Percentiles rank a stretch among this genome's conserved stretches.
These are phyloP conservation scores for Syncephalastrum monosporum DNA, from an alignment of 371 early-diverging fungal genomes.

Conservation along the genomic window DNA sequence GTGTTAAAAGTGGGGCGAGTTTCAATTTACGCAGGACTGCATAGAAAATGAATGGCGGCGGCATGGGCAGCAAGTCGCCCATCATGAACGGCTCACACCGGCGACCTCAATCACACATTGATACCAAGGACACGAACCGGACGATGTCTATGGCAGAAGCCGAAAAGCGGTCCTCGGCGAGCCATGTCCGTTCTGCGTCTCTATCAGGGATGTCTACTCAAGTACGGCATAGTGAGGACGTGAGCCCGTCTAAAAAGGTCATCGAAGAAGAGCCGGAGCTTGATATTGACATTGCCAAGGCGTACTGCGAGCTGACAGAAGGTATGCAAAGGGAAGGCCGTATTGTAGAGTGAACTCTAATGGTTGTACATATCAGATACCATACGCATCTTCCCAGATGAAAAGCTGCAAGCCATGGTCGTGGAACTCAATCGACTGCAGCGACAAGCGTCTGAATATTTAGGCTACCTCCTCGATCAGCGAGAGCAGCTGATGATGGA, in stretches of 20 bases:
- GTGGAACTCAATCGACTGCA: slow-evolving; percentile 51
- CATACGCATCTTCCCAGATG: slow-evolving; percentile 57
- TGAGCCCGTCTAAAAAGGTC: slow-evolving; percentile 14
- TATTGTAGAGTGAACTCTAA: neutral
- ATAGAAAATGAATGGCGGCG: slow-evolving; percentile 10
- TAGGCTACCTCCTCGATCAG: slow-evolving; percentile 75
- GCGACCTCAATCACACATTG: slow-evolving; percentile 2
- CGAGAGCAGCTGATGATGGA: slow-evolving; percentile 85
- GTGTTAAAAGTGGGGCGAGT: neutral
- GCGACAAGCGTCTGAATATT: slow-evolving; percentile 60
- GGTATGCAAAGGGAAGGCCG: slow-evolving; percentile 20
- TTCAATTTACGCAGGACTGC: neutral
- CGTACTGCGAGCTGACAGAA: slow-evolving; percentile 53
- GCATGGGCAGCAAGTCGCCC: slow-evolving; percentile 2
- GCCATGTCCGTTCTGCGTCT: slow-evolving; percentile 13
- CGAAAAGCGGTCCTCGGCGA: slow-evolving; percentile 13
- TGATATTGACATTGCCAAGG: slow-evolving; percentile 52
- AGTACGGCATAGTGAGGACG: neutral
- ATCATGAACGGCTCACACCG: slow-evolving; percentile 1
- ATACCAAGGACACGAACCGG: slow-evolving; percentile 7
- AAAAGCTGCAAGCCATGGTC: slow-evolving; percentile 58
- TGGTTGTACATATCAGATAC: slow-evolving; percentile 37
- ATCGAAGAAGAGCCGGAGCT: slow-evolving; percentile 45
- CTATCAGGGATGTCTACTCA: slow-evolving; percentile 14
- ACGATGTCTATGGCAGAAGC: slow-evolving; percentile 7